phyloP scores from a whole-genome alignment of 108 stramenopile species.

The Nitzschia putrida region DNA sequence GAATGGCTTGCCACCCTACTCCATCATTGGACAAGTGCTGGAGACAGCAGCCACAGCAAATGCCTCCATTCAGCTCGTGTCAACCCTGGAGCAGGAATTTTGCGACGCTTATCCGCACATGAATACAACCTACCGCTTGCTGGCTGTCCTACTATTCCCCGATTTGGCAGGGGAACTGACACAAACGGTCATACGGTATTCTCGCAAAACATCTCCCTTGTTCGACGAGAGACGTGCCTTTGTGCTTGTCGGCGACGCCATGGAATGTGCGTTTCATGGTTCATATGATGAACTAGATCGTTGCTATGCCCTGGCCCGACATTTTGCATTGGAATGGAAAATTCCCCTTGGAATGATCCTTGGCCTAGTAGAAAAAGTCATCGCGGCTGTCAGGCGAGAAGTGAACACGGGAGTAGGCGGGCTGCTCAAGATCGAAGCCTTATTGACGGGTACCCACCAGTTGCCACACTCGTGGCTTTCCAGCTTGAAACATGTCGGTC shows the following conservation, averaged over 20 bases:
- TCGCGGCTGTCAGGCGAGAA: slow-evolving; percentile 19
- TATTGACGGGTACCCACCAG: neutral
- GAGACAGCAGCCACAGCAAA: slow-evolving; percentile 41
- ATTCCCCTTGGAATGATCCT: slow-evolving; percentile 17
- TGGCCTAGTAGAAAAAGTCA: slow-evolving; percentile 17
- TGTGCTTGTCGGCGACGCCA: slow-evolving; percentile 45
- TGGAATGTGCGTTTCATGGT: slow-evolving; percentile 45
- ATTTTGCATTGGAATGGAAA: slow-evolving; percentile 34
- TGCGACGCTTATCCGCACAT: slow-evolving; percentile 39
- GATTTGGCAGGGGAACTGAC: slow-evolving; percentile 32
- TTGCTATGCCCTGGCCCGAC: slow-evolving; percentile 16
- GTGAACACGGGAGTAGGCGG: slow-evolving; percentile 11
- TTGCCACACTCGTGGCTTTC: slow-evolving; percentile 39
- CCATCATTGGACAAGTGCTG: slow-evolving; percentile 37
- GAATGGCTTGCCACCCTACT: neutral
- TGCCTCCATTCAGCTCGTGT: slow-evolving; percentile 49
- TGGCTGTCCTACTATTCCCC: slow-evolving; percentile 41
- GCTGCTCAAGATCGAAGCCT: neutral
- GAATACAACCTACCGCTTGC: slow-evolving; percentile 47
- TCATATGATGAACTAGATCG: slow-evolving; percentile 31
- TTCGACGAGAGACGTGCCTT: slow-evolving; percentile 24
- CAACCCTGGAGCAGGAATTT: slow-evolving; percentile 42
- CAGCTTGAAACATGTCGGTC: slow-evolving; percentile 29
- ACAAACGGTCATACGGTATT: slow-evolving; percentile 25
- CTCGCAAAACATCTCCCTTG: slow-evolving; percentile 2